These are phyloP conservation scores for Opeltia flavorubescens DNA, from an alignment of 495 filamentous ascomycete species.

Conservation along the genomic window DNA sequence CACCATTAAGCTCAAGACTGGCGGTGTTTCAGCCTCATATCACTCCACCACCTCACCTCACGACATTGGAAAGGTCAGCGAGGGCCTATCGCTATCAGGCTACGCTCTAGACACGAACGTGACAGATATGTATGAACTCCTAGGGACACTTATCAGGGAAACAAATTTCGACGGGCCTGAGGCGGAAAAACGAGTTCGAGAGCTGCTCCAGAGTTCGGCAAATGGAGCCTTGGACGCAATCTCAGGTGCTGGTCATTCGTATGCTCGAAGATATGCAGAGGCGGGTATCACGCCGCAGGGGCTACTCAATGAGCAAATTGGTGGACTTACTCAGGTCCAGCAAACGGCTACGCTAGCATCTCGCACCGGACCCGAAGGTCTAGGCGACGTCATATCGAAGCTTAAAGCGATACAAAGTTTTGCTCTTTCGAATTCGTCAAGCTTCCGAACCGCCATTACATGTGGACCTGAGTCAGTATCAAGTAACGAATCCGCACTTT, in stretches of 20 bases:
- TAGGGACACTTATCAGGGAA: conserved; percentile 65
- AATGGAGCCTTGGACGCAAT: conserved; percentile 86
- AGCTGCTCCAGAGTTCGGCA: conserved; percentile 69
- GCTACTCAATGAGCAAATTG: conserved; percentile 62
- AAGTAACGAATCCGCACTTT: conserved; percentile 58
- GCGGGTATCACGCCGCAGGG: conserved; percentile 60
- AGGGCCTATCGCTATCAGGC: conserved; percentile 72
- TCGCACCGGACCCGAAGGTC: conserved; percentile 38
- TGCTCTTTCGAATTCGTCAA: conserved; percentile 42
- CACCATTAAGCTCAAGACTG: conserved; percentile 87
- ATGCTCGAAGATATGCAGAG: conserved; percentile 68
- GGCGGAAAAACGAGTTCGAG: conserved; percentile 66
- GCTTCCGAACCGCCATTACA: conserved; percentile 68
- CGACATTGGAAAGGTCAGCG: conserved; percentile 51
- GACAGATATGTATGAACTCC: conserved; percentile 74
- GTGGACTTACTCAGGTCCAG: conserved; percentile 75
- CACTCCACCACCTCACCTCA: conserved; percentile 61
- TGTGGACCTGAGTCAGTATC: conserved; percentile 58
- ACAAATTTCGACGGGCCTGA: conserved; percentile 77
- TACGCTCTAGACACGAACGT: conserved; percentile 82
- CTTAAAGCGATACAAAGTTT: conserved; percentile 75
- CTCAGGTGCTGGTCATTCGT: conserved; percentile 74
- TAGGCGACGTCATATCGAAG: conserved; percentile 66
- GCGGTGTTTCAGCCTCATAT: conserved; percentile 72
- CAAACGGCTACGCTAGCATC: conserved; percentile 59